phyloP scores from a whole-genome alignment of 257 asterid genomes.

The Solanum piurae region DNA sequence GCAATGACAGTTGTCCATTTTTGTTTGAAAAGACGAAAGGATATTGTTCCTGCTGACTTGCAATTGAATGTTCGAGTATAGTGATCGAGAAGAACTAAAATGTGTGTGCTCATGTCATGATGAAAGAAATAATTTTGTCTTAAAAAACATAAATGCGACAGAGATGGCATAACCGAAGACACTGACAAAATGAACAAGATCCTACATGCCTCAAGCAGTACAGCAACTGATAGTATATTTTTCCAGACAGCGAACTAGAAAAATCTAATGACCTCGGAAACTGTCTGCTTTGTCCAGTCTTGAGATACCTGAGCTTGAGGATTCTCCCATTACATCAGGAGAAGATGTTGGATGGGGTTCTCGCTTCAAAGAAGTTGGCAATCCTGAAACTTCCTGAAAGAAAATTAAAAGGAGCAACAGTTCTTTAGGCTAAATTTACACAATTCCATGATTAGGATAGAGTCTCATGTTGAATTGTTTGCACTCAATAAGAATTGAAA shows the following conservation, averaged over 20 bases:
- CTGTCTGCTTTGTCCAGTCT: constrained; percentile 58
- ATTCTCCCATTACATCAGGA: constrained; percentile 61
- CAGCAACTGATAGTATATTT: background rate
- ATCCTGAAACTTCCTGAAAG: constrained; percentile 70
- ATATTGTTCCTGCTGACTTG: background rate
- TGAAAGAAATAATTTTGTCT: background rate
- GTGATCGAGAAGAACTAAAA: background rate
- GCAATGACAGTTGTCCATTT: background rate
- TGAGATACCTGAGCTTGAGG: constrained; percentile 76
- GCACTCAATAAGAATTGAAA: background rate
- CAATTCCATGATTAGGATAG: background rate
- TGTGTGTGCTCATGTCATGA: background rate
- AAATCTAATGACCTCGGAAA: constrained; percentile 30
- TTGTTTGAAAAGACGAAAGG: background rate
- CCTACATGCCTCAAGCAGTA: background rate
- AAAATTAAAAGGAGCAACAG: background rate
- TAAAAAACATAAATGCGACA: background rate
- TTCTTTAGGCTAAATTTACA: background rate
- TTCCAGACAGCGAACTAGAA: background rate
- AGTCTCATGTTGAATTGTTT: background rate
- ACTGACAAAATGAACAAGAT: background rate
- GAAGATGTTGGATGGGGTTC: constrained; percentile 37
- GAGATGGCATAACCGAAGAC: background rate
- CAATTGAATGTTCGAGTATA: background rate
- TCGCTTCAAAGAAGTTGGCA: constrained; percentile 67